Conservation (phyloP, 2,329 filamentous ascomycete genomes). For the Thermomyces lanuginosus region DNA sequence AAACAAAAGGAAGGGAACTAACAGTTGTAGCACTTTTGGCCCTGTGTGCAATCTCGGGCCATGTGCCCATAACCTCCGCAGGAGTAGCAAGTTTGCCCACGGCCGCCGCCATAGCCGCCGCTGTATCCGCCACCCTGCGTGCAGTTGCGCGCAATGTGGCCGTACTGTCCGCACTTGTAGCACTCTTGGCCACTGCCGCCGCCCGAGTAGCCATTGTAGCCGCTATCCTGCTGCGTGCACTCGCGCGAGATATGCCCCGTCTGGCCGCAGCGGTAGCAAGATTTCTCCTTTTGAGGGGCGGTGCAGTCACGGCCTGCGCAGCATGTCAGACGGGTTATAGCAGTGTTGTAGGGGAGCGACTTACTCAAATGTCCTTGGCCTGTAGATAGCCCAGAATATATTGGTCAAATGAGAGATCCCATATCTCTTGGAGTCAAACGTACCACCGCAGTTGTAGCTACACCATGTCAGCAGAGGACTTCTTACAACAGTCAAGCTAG, state of each 20-base stretch:
- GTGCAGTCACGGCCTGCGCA: constrained; percentile 72
- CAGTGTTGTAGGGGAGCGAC: constrained; percentile 14
- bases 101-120: constrained; percentile 35
- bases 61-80: constrained; percentile 96
- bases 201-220: constrained; percentile 28
- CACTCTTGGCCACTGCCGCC: constrained; percentile 50
- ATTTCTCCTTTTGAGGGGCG: constrained; percentile 70
- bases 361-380: constrained; percentile 62
- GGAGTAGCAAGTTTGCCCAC: constrained; percentile 86
- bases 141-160: constrained; percentile 72
- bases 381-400: constrained; percentile 16
- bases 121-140: constrained; percentile 36
- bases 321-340: constrained; percentile 8
- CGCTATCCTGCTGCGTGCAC: constrained; percentile 31
- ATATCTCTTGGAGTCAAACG: constrained; percentile 18
- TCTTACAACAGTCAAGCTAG: neutral
- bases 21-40: constrained; percentile 99
- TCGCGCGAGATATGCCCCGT: constrained; percentile 85
- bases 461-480: constrained; percentile 7
- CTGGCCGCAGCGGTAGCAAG: constrained; percentile 51
- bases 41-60: constrained; percentile 95
- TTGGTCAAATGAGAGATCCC: constrained; percentile 10
- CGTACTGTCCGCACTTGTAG: constrained; percentile 96
- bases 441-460: constrained; percentile 71
- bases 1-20: constrained; percentile 14